Base-by-base conservation (phyloP, 768 basidiomycete species). In the Lentinula raphanica region DNA sequence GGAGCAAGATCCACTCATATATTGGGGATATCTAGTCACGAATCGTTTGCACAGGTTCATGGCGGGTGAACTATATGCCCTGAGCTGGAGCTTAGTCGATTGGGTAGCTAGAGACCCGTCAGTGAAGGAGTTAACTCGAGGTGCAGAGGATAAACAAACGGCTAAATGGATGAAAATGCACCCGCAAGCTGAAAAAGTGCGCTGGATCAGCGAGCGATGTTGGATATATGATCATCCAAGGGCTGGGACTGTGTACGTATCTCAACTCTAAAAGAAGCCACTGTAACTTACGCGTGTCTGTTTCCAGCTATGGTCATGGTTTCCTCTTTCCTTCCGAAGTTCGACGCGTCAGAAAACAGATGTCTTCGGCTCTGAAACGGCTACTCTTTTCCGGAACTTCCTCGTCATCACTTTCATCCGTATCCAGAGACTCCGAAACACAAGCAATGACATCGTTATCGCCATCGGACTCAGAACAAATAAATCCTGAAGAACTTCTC, bases 181-280 rank as follows among this genome's bases (percentile, higher is more conserved):
- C 73, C 94, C 95, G 0, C 82, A 80, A 44, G 83, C 88, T 13
- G 72, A 79, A 28, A 81, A 88, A 63, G 83, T 99, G 39, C 83
- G 92, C 44, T 98, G 96, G 95, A 79, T 81, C 31, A 87, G 90
- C 63, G 95, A 99, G 67, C 83, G 88, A 27, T 98, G 96, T 72
- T 96, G 93, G 92, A 92, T 99, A 63, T 98, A 99, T 71, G 95
- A 99, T 68, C 96, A 98, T 72, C 96, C 96, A 1, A 87, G 93
- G 49, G 86, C 91, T 15, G 89, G 91, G 49, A 97, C 95, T 19
- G 94, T 96, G 86, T 94, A 76, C 67, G 90, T 54, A 28, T 39
- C 46, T 29, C 55, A 57, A 56, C 53, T 28, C 46, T 59, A 35
- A 32, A 35, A 54, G 21, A 56, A 39, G 27, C 19, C n/a, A 29